Evolutionary conservation across 2,329 filamentous ascomycete species (phyloP).

Genomic region (Ophiocordyceps polyrhachis-furcata): DNA sequence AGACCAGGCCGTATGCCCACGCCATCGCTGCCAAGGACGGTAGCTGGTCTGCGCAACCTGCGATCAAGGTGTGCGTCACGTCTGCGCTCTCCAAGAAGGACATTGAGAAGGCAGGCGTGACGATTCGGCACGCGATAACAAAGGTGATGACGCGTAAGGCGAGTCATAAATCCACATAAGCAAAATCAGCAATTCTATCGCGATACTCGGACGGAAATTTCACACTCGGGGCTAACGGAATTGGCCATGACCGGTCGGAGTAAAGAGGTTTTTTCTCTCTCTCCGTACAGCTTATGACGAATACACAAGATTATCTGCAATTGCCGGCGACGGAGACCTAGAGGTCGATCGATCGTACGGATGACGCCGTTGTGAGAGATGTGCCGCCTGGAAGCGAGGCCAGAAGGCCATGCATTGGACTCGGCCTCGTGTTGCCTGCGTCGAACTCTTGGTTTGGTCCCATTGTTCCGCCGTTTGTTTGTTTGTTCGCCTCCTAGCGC

Average conservation of each 20-base stretch:
- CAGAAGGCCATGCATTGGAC: not conserved
- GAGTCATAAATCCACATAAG: slow-evolving; percentile 17
- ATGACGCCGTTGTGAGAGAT: no score
- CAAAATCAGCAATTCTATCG: not conserved
- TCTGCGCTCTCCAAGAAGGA: slow-evolving; percentile 82
- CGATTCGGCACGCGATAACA: slow-evolving; percentile 80
- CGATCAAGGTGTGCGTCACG: slow-evolving; percentile 81
- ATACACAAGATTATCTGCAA: no score
- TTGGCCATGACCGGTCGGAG: no score
- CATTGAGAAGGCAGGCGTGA: slow-evolving; percentile 79
- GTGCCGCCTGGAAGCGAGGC: not conserved
- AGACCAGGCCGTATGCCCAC: slow-evolving; percentile 49
- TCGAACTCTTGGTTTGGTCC: not conserved
- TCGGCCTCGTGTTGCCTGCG: not conserved
- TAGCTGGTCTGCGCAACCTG: slow-evolving; percentile 53
- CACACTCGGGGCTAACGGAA: no score
- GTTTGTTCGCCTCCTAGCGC: no score
- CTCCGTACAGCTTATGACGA: no score
- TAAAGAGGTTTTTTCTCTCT: no score
- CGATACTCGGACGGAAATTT: no score
- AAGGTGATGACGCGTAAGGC: slow-evolving; percentile 62
- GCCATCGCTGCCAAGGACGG: slow-evolving; percentile 49
- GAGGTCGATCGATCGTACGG: no score
- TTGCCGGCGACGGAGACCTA: no score
- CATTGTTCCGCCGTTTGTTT: no score